Conservation (phyloP, 2,329 filamentous ascomycete species). For the Xylariaceae sp. region DNA sequence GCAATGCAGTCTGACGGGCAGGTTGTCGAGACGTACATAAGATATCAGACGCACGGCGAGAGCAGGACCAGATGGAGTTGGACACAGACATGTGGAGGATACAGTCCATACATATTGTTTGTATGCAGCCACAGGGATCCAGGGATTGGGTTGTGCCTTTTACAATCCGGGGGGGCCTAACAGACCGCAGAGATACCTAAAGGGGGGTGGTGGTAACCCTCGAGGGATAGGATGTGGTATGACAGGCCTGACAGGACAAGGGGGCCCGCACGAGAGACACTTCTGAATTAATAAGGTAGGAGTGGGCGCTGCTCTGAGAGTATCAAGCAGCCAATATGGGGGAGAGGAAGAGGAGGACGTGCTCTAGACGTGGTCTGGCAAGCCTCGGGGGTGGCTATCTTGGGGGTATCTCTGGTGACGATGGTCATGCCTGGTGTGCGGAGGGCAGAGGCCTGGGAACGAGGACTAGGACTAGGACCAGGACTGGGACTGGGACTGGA, state of each 20-base stretch:
- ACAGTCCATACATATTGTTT: conserved; percentile 34
- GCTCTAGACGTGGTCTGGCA: no score
- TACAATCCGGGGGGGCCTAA: conserved; percentile 26
- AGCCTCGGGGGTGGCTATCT: no score
- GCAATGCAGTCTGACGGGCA: conserved; percentile 24
- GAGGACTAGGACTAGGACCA: no score
- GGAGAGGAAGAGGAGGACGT: background rate
- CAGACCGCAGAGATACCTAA: conserved; percentile 21
- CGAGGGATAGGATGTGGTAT: conserved; percentile 29
- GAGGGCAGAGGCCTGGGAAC: no score
- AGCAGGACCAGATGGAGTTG: conserved; percentile 23
- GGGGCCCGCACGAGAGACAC: conserved; percentile 23
- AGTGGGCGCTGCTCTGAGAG: conserved; percentile 14
- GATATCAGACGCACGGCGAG: conserved; percentile 29
- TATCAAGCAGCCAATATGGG: no score
- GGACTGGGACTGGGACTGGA: no score
- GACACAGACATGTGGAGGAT: conserved; percentile 30
- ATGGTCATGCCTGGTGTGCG: conserved; percentile 20
- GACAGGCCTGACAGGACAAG: conserved; percentile 26
- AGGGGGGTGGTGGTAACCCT: conserved; percentile 25
- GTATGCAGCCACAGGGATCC: conserved; percentile 35
- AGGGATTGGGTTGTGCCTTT: conserved; percentile 30
- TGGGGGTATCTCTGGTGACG: no score
- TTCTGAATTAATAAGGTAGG: conserved; percentile 26
- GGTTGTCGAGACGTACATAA: conserved; percentile 23